Evolutionary conservation across 2,329 filamentous ascomycete genomes (phyloP), one percentile per base, ranked within the genome.

Genomic region (Teratosphaeria gauchensis): DNA sequence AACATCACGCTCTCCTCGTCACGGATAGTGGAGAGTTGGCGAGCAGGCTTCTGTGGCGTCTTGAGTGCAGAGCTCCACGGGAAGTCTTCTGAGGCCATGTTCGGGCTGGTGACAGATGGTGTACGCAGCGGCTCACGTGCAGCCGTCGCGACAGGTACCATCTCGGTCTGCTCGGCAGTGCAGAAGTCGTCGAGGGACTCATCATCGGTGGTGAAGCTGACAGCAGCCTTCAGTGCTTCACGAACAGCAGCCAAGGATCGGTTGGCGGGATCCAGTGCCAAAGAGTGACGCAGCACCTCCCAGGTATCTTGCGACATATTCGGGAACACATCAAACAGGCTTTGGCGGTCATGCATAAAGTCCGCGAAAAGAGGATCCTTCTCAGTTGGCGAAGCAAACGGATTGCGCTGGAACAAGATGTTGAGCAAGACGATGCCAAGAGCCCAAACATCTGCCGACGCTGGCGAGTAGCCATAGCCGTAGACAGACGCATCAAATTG

Each of bases 241-340:
- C 89, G 89, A 61, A 90, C 85, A 61, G 84, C 89, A 33, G 82
- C 78, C 54, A 99, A 79, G 35, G 92, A 95, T 58, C 94, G 88
- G 80, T 91, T 95, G 73, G 82, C 83, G 11, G 94, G 94, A 71
- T 99, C 92, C 66, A 99, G 77, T 68, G 90, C 90, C 83, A 99
- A 84, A 73, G 90, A 95, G 75, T 95, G 84, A 56, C 87, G 85
- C 74, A 99, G 85, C 65, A 99, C 90, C 74, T 96, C 91, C 70
- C 89, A 99, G 0, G 94, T 96, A 74, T 99, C 94, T 74, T 96
- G 90, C 55, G 92, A 97, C 92, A 99, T 96, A 74, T 89, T 92
- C 46, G 94, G 92, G 75, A 99, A 99, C 68, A 97, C 90, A 73
- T 99, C 94, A 73, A 99, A 99, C 59, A 99, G 84, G 48, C 89